Conservation (phyloP, 352 stramenopile species). For the Globisporangium abappressorium region DNA sequence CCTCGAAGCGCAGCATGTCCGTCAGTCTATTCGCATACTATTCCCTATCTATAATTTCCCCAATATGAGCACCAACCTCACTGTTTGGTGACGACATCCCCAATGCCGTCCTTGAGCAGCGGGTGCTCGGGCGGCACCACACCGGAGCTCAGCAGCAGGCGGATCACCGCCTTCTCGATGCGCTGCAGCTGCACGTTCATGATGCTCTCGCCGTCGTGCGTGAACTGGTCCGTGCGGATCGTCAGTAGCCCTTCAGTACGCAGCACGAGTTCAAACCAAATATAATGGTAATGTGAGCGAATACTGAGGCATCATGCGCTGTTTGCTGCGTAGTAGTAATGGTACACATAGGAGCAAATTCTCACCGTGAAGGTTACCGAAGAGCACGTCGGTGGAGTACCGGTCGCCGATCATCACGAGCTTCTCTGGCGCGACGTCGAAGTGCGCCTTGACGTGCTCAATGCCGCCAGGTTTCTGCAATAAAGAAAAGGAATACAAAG, state of each 20-base stretch:
- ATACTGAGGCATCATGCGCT: too few species aligned
- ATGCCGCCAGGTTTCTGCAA: constrained; percentile 90
- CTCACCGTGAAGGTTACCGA: constrained; percentile 93
- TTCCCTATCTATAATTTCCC: not conserved
- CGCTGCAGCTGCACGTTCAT: constrained; percentile 70
- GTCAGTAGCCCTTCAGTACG: constrained; percentile 86
- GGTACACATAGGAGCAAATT: not conserved
- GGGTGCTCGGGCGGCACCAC: constrained; percentile 43
- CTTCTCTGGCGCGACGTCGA: constrained; percentile 65
- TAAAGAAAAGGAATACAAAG: not conserved
- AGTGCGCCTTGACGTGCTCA: constrained; percentile 83
- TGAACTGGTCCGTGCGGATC: constrained; percentile 92
- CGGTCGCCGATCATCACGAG: constrained; percentile 97
- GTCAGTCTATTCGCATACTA: not conserved
- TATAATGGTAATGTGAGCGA: not conserved
- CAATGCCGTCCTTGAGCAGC: constrained; percentile 18
- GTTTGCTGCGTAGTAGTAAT: too few species aligned
- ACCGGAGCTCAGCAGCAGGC: constrained; percentile 38
- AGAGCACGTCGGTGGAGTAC: constrained; percentile 96
- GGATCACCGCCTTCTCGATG: constrained; percentile 61
- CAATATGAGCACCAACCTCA: not conserved
- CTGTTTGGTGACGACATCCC: constrained; percentile 4
- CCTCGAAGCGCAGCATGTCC: not conserved
- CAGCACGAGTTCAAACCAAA: not conserved
- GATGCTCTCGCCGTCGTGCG: constrained; percentile 52